Base-by-base conservation (phyloP, 768 basidiomycete species). In the Lactarius sanguifluus region DNA sequence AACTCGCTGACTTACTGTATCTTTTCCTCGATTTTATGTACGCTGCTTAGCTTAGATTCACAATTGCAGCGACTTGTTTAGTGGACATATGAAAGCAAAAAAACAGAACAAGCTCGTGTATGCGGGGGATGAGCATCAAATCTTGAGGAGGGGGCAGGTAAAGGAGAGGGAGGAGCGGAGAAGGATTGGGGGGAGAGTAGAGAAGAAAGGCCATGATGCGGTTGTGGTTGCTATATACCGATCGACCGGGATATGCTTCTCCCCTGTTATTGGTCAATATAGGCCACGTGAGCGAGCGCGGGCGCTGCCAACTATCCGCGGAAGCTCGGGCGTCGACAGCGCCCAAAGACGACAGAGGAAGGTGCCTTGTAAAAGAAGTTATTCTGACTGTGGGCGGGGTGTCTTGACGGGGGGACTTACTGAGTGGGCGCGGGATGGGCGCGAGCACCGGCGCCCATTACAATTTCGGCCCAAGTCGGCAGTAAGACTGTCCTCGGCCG, bases 211-310 rank as follows among this genome's bases (percentile, higher is more conserved):
- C 63, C 47, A 61, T 65, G 66, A 66, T 67, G 65, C 32, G 65
- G 47, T n/a, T 23, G 45, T 47, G 45, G 68, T 69, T 67, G 68
- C 68, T 69, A 69, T 69, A 69, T 69, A 69, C 68, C 68, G 68
- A 69, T 62, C 61, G 61, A 61, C 65, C 68, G 65, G 65, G 68
- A 66, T 59, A 69, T 69, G 32, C 54, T 56, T 30, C 58, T 40
- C 25, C 18, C 16, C 41, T 52, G 18, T 36, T 20, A 67, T 67
- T 67, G 66, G 66, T 10, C 57, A 16, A 30, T 4, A n/a, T 3
- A 2, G 28, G 1, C 38, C 62, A 67, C 66, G 66, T 67, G 66
- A 64, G 41, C 20, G 18, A 13, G 5, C 23, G 4, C 47, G 57
- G 62, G 66, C 66, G 66, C 66, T 67, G 66, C 20, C 5, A 50